A percentile compares a stretch with the other conserved stretches of the same genome.
Conservation (phyloP, 805 yeast species). For the Sugiyamaella marilandica region DNA sequence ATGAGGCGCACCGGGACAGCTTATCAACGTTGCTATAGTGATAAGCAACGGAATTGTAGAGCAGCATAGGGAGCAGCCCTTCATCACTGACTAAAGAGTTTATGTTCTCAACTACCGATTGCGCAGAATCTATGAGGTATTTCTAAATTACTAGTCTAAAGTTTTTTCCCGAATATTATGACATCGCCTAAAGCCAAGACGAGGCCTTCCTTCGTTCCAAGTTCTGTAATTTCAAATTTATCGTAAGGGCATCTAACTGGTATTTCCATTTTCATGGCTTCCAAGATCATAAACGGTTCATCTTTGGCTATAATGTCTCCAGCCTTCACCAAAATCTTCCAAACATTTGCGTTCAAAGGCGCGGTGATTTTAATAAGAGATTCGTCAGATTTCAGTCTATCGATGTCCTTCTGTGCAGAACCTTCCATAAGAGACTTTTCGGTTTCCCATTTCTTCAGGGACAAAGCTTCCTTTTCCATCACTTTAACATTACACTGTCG, state of each 20-base stretch:
- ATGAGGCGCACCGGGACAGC: too few species aligned
- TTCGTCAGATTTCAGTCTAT: conserved; percentile 62
- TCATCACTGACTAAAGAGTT: too few species aligned
- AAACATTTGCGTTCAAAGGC: conserved; percentile 75
- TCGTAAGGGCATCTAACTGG: background rate
- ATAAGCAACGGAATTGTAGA: too few species aligned
- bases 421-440: conserved; percentile 55
- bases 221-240: background rate
- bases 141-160: too few species aligned
- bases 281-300: conserved; percentile 79
- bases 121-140: too few species aligned
- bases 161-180: background rate
- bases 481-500: conserved; percentile 50
- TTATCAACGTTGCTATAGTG: too few species aligned
- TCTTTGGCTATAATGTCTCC: conserved; percentile 72
- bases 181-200: background rate
- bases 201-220: background rate
- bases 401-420: conserved; percentile 35
- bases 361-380: conserved; percentile 85
- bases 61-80: too few species aligned
- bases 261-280: conserved; percentile 97
- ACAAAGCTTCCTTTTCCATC: conserved; percentile 73
- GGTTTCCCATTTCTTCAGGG: conserved; percentile 74
- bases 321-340: conserved; percentile 80
- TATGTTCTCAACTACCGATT: too few species aligned